Evolutionary conservation across 2,329 filamentous ascomycete species (phyloP).

Genomic region (Teratosphaeriaceae sp.): DNA sequence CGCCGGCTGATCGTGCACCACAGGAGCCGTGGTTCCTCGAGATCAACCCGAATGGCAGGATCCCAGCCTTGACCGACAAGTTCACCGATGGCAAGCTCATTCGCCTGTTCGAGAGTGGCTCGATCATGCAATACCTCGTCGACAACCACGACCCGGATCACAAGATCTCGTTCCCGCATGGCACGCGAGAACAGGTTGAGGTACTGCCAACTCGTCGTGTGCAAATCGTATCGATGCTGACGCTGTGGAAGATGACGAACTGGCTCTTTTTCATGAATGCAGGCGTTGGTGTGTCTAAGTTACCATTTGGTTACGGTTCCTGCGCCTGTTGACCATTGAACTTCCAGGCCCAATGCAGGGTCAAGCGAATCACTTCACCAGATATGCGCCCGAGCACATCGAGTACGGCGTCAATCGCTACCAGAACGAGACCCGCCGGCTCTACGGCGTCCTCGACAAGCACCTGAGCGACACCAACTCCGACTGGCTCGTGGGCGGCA

Average conservation of each 20-base stretch:
- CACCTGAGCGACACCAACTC: conserved; percentile 52
- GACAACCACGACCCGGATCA: conserved; percentile 71
- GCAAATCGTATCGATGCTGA: neutral
- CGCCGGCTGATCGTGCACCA: neutral
- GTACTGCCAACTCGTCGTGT: conserved; percentile 6
- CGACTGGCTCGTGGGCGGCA: conserved; percentile 56
- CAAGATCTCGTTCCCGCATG: conserved; percentile 73
- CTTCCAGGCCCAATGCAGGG: conserved; percentile 22
- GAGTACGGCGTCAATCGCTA: conserved; percentile 79
- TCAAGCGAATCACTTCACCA: conserved; percentile 75
- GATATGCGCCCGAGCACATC: conserved; percentile 78
- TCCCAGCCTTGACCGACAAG: conserved; percentile 78
- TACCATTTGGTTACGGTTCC: neutral
- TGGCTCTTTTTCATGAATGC: conserved; percentile 71
- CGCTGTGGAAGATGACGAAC: conserved; percentile 53
- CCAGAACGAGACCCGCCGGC: conserved; percentile 71
- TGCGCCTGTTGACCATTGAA: neutral
- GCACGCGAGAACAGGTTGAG: conserved; percentile 65
- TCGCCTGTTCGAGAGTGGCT: conserved; percentile 59
- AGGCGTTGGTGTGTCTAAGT: conserved; percentile 36
- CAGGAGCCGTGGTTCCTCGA: conserved; percentile 67
- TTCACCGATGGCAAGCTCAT: conserved; percentile 60
- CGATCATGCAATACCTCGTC: conserved; percentile 75
- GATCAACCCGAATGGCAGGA: conserved; percentile 90
- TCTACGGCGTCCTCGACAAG: conserved; percentile 71